phyloP scores from a whole-genome alignment of 306 rosid genomes.

The Luffa aegyptiaca region DNA sequence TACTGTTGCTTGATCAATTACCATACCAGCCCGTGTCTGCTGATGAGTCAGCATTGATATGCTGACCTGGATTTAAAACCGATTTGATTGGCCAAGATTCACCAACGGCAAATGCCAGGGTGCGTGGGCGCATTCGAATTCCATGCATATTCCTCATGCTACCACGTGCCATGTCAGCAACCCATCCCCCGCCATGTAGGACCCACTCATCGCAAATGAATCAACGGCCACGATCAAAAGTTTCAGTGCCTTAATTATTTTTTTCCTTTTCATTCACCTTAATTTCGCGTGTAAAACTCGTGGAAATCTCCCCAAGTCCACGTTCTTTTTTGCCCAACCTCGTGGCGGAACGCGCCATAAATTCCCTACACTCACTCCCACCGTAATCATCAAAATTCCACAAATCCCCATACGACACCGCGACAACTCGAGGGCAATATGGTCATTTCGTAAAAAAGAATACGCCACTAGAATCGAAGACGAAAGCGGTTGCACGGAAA shows the following conservation, averaged over 20 bases:
- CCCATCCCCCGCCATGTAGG: neutral
- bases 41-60: neutral
- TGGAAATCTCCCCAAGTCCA: neutral
- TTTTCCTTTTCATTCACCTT: neutral
- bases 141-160: slow-evolving; percentile 6
- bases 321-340: neutral
- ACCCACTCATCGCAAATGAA: neutral
- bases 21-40: neutral
- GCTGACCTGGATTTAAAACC: neutral
- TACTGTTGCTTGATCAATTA: neutral
- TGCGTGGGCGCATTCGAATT: neutral
- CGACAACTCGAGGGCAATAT: neutral
- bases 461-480: neutral
- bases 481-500: neutral
- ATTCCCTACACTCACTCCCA: neutral
- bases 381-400: neutral
- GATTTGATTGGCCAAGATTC: neutral
- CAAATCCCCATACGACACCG: neutral
- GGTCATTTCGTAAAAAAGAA: neutral
- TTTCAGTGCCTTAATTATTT: neutral
- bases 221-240: slow-evolving; percentile 4
- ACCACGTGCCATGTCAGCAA: slow-evolving; percentile 4
- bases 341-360: neutral
- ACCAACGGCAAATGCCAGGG: neutral
- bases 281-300: slow-evolving; percentile 9